phyloP scores from a whole-genome alignment of 495 filamentous ascomycete species.

The Mytilinidion resinicola region DNA sequence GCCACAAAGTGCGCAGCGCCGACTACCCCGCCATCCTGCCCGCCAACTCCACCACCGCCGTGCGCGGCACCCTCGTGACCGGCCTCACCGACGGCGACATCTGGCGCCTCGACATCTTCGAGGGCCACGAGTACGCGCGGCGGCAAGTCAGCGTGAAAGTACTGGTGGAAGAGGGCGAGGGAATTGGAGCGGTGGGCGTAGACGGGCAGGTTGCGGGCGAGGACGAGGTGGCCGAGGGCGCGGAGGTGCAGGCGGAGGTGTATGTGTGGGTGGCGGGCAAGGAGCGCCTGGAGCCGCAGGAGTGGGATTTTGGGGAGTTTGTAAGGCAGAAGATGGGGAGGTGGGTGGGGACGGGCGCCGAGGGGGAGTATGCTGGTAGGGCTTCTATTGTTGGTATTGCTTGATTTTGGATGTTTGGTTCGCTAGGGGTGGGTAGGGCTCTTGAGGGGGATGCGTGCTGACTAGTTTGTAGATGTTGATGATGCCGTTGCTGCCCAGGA shows the following conservation, averaged over 20 bases:
- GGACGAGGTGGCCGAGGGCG: constrained; percentile 45
- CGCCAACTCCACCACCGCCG: constrained; percentile 36
- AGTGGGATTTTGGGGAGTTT: constrained; percentile 68
- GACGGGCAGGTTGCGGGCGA: constrained; percentile 36
- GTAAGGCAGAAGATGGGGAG: constrained; percentile 32
- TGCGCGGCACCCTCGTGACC: constrained; percentile 72
- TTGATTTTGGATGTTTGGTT: not conserved
- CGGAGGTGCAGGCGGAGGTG: constrained; percentile 59
- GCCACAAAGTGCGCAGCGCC: constrained; percentile 57
- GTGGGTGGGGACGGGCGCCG: constrained; percentile 30
- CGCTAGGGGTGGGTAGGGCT: not conserved
- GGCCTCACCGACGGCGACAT: constrained; percentile 76
- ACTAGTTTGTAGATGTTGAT: constrained; percentile 31
- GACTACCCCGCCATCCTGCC: constrained; percentile 84
- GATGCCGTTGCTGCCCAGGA: constrained; percentile 33
- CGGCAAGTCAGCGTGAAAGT: constrained; percentile 45
- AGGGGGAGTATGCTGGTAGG: constrained; percentile 37
- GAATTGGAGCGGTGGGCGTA: constrained; percentile 38
- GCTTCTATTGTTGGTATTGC: constrained; percentile 11
- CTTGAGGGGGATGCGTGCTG: constrained; percentile 10
- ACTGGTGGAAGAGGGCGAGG: constrained; percentile 33
- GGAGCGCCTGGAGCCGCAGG: constrained; percentile 52
- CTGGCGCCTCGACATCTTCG: constrained; percentile 71
- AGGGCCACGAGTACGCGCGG: constrained; percentile 69
- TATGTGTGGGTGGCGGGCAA: constrained; percentile 62